Evolutionary conservation across 2,329 filamentous ascomycete genomes (phyloP).

Genomic region (Cyphellophora europaea): DNA sequence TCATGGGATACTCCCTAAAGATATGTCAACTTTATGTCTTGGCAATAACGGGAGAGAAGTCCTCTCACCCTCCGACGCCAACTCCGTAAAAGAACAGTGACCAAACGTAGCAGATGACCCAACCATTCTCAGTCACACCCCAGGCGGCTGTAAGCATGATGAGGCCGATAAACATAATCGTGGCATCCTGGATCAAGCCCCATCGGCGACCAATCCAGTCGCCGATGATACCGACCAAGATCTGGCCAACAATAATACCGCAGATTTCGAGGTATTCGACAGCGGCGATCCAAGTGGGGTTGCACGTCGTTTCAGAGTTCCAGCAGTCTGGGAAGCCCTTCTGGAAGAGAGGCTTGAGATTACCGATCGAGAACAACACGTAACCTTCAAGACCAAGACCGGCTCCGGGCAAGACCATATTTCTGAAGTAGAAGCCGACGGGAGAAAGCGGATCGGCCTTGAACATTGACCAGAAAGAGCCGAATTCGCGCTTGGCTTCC

Average conservation of each 20-base stretch:
- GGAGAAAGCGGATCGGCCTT: slow-evolving; percentile 81
- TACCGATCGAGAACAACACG: slow-evolving; percentile 93
- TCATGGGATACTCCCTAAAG: slow-evolving; percentile 87
- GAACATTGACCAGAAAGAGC: slow-evolving; percentile 63
- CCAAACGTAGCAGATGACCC: slow-evolving; percentile 96
- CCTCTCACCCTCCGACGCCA: slow-evolving; percentile 37
- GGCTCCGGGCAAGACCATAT: slow-evolving; percentile 85
- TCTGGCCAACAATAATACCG: slow-evolving; percentile 91
- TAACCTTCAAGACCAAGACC: slow-evolving; percentile 90
- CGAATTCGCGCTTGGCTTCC: slow-evolving; percentile 61
- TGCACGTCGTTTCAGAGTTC: slow-evolving; percentile 57
- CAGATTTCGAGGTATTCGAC: slow-evolving; percentile 88
- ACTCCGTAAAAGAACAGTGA: slow-evolving; percentile 84
- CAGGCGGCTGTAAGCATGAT: slow-evolving; percentile 86
- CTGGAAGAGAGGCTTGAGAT: slow-evolving; percentile 72
- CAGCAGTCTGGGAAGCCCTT: slow-evolving; percentile 72
- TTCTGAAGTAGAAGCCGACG: slow-evolving; percentile 76
- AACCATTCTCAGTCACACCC: slow-evolving; percentile 79
- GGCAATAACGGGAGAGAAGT: slow-evolving; percentile 4
- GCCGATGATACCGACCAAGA: slow-evolving; percentile 71
- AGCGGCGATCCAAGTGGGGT: slow-evolving; percentile 68
- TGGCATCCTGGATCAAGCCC: slow-evolving; percentile 90
- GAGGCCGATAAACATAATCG: slow-evolving; percentile 89
- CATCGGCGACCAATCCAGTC: slow-evolving; percentile 80
- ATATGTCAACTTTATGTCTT: slow-evolving; percentile 63